Base-by-base conservation (phyloP, 345 rosid species). In the Brassica juncea region DNA sequence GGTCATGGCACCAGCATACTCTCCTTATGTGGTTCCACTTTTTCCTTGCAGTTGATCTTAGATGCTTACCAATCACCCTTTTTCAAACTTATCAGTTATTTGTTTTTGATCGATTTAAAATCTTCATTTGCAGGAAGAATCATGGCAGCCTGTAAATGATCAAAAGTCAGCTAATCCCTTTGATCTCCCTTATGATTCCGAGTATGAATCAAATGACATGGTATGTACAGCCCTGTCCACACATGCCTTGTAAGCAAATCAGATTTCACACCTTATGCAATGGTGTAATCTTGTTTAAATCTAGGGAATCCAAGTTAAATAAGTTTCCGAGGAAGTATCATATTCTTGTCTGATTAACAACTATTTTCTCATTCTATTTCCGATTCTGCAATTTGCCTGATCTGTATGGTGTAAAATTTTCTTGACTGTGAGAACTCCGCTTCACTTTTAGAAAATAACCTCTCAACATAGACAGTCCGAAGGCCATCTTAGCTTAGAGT, bases 81-180 rank as follows among this genome's bases (percentile, higher is more conserved):
- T 19, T 11, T 72, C 61, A 68, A 62, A 68, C 52, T 72, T 52
- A 63, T 73, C 47, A 34, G 19, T 30, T 65, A 16, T 68, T 71
- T 42, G 70, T 63, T 1, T 21, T 49, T 59, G 27, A 61, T 78
- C 16, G 55, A 58, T 71, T 5, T 23, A 16, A 19, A 54, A 27
- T 73, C 59, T 74, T 28, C 31, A 66, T 75, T 73, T 37, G 27
- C 88, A 92, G 98, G 91, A 73, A 77, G 87, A 85, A 57, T 64
- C 77, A 66, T 80, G 85, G 66, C 54, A 80, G 27, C 87, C 77
- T 49, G 68, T 78, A 70, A 67, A 81, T 47, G 82, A 81, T 66
- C 82, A 44, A 59, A 90, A 84, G 84, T 91, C 99, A 84, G 87
- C 76, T 72, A 95, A 95, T 67, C 99, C 99, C 15, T 95, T 95